These are phyloP conservation scores for Micractinium sp. DNA, from an alignment of 139 green algal genomes.

Conservation along the genomic window DNA sequence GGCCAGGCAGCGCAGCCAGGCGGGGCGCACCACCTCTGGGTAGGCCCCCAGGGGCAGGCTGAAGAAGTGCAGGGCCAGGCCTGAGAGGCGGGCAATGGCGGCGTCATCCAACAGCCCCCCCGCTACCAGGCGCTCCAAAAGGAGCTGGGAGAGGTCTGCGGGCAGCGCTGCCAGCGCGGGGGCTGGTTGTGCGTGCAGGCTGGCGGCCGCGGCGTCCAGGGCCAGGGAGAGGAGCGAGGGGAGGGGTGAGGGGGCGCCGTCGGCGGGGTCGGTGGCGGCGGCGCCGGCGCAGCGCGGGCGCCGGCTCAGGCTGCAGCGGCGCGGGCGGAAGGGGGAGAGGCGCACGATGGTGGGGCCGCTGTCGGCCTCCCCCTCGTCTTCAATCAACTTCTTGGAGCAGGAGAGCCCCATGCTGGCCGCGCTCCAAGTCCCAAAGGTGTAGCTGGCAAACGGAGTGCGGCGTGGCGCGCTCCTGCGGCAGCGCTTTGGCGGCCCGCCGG, in stretches of 20 bases:
- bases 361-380: conserved; percentile 3
- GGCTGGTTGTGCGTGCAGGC: neutral
- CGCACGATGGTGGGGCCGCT: neutral
- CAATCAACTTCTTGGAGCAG: neutral
- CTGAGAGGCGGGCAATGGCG: conserved; percentile 1
- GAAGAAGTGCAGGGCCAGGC: conserved; percentile 36
- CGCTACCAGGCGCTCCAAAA: conserved; percentile 42
- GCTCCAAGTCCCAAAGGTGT: no score
- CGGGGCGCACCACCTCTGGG: neutral
- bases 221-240: conserved; percentile 15
- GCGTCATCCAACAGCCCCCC: conserved; percentile 11
- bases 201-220: neutral
- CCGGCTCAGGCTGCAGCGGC: neutral
- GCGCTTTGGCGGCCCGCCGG: neutral
- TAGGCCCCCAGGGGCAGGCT: conserved; percentile 32
- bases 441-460: no score
- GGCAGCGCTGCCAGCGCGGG: conserved; percentile 27
- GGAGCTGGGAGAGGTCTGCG: conserved; percentile 48
- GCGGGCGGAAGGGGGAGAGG: neutral
- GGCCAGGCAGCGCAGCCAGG: conserved; percentile 42
- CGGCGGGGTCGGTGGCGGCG: neutral
- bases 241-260: neutral
- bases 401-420: conserved; percentile 2
- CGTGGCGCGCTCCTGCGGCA: no score
- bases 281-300: neutral